Percentiles rank a stretch among this genome's conserved stretches.
These are phyloP conservation scores for Leccinum fallax DNA, from an alignment of 1,284 basidiomycete species.

Conservation along the genomic window DNA sequence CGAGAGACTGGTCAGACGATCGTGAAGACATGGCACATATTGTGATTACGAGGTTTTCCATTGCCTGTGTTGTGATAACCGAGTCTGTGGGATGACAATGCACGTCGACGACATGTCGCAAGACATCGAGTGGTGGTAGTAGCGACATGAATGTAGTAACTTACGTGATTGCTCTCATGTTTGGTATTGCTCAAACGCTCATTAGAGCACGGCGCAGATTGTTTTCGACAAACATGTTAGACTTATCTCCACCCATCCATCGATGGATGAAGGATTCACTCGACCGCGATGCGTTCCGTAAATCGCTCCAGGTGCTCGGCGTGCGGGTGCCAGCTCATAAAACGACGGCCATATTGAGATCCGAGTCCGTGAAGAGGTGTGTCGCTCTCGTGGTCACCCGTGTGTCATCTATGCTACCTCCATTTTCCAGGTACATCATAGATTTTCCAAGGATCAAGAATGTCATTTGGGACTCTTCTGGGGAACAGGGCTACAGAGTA, in stretches of 20 bases:
- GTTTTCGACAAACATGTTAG: slow-evolving; percentile 37
- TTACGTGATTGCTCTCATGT: slow-evolving; percentile 16
- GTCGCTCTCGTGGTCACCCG: slow-evolving; percentile 22
- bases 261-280: slow-evolving; percentile 48
- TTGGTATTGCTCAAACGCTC: slow-evolving; percentile 15
- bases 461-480: slow-evolving; percentile 55
- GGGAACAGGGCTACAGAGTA: slow-evolving; percentile 52
- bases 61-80: slow-evolving; percentile 45
- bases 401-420: background rate
- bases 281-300: slow-evolving; percentile 66
- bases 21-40: slow-evolving; percentile 78
- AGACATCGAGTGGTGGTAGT: slow-evolving; percentile 41
- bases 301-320: slow-evolving; percentile 66
- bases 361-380: slow-evolving; percentile 60
- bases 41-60: slow-evolving; percentile 56
- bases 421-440: slow-evolving; percentile 48
- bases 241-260: slow-evolving; percentile 58
- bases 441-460: slow-evolving; percentile 68
- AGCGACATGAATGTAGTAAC: background rate
- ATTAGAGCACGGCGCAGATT: slow-evolving; percentile 10
- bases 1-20: slow-evolving; percentile 61
- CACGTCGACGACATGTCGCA: slow-evolving; percentile 70
- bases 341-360: slow-evolving; percentile 58
- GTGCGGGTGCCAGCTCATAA: slow-evolving; percentile 61
- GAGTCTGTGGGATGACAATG: slow-evolving; percentile 84